These are phyloP conservation scores for Rutstroemia sp. DNA, from an alignment of 2,329 filamentous ascomycete genomes.

Conservation along the genomic window DNA sequence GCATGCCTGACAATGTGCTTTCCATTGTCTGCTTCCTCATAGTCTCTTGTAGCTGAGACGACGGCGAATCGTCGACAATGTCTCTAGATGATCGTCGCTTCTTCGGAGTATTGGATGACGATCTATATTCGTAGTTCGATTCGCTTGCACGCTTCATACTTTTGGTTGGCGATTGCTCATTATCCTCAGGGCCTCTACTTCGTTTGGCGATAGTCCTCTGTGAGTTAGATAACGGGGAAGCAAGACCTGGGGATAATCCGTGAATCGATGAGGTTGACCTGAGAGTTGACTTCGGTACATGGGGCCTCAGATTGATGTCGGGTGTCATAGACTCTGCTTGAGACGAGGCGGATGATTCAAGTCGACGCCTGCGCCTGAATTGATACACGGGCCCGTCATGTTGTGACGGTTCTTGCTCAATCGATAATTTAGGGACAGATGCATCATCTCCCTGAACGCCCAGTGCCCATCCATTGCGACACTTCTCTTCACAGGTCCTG, in stretches of 20 bases:
- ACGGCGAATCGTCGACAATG: not conserved
- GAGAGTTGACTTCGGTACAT: constrained; percentile 23
- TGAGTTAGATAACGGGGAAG: constrained; percentile 19
- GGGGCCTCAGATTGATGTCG: constrained; percentile 35
- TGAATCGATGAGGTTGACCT: constrained; percentile 19
- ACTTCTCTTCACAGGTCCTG: constrained; percentile 68
- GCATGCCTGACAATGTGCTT: not conserved
- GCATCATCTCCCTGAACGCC: constrained; percentile 36
- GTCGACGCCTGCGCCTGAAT: constrained; percentile 42
- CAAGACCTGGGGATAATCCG: constrained; percentile 14
- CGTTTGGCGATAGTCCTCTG: not conserved
- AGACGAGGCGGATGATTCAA: constrained; percentile 44
- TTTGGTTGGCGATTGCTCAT: not conserved
- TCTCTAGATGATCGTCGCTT: not conserved
- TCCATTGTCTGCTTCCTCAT: not conserved
- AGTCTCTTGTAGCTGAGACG: not conserved
- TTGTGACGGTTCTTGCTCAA: constrained; percentile 21
- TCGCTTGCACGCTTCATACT: not conserved
- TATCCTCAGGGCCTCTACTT: not conserved
- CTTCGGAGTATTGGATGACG: not conserved
- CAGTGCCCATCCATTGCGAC: constrained; percentile 73
- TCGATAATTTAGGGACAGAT: constrained; percentile 23
- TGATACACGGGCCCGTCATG: constrained; percentile 38
- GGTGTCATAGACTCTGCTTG: constrained; percentile 51
- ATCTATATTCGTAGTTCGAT: not conserved